Base-by-base conservation (phyloP, 495 filamentous ascomycete genomes). In the Sabuloglossum arenarium region DNA sequence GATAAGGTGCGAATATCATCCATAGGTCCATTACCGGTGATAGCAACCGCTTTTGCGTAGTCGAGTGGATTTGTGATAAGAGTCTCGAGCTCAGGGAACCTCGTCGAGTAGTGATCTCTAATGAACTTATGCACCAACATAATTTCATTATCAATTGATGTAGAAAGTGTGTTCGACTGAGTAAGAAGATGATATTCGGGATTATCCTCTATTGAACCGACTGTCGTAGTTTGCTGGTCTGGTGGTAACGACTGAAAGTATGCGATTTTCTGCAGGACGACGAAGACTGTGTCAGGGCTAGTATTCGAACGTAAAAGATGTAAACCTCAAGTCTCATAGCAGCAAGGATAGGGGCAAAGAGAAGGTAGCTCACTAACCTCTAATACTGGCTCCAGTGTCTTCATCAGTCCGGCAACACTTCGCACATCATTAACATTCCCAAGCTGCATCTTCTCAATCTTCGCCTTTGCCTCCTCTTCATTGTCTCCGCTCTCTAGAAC, bases 61-160 rank as follows among this genome's bases (percentile, higher is more conserved):
- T 97, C 88, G 59, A 98, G 73, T 6, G 91, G 86, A 62, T 85
- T 94, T 59, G 81, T 85, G 62, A 98, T 81, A 37, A 98, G 78
- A 19, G 85, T 88, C 69, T 97, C 91, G n/a, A 98, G 77, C 68
- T 96, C 90, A 5, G 90, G 90, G 61, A 96, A 97, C 60, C 91
- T 80, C 39, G 83, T 75, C 16, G 88, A 94, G 69, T 97, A 98
- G 69, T 96, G 87, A 62, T 98, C 91, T 61, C 89, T 77, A 57
- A 96, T 83, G 64, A 83, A 87, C 73, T 97, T 97, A 72, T 97
- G 93, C 55, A 96, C 85, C 12, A 89, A 81, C 9, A 84, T 85
- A 50, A 96, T 85, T 67, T 97, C 88, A 62, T 85, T 85, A 57
- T 91, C 88, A 54, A 94, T 96, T 53, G 79, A 80, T 12, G 90